Percentiles rank a stretch among this genome's conserved stretches.
phyloP scores from a whole-genome alignment of 495 filamentous ascomycete species.

The Glonium stellatum region DNA sequence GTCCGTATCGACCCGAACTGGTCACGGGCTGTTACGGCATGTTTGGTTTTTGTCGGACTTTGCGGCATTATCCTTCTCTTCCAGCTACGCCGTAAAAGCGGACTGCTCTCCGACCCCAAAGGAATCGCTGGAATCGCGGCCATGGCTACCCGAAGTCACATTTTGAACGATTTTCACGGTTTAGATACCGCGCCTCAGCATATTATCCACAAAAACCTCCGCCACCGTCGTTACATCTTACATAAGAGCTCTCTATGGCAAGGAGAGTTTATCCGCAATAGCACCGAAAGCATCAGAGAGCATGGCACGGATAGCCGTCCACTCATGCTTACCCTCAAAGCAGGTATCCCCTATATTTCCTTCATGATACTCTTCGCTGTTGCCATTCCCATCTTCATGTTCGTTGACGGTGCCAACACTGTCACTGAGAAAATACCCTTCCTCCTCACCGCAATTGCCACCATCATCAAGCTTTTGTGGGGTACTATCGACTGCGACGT shows the following conservation, averaged over 20 bases:
- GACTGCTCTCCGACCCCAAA: conserved; percentile 59
- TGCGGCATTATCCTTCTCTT: conserved; percentile 49
- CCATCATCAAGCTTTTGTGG: conserved; percentile 61
- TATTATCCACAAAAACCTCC: conserved; percentile 58
- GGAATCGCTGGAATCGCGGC: conserved; percentile 68
- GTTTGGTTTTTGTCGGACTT: conserved; percentile 47
- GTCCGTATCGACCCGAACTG: conserved; percentile 52
- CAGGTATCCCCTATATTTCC: conserved; percentile 54
- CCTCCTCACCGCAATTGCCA: conserved; percentile 55
- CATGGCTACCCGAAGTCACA: conserved; percentile 65
- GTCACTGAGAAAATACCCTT: conserved; percentile 57
- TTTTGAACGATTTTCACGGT: conserved; percentile 66
- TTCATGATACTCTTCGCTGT: conserved; percentile 44
- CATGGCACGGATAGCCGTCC: conserved; percentile 40
- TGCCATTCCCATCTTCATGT: conserved; percentile 52
- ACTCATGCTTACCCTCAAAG: conserved; percentile 55
- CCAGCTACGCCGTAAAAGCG: conserved; percentile 54
- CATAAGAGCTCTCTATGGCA: conserved; percentile 61
- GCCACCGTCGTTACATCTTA: conserved; percentile 57
- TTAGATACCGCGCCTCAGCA: conserved; percentile 59
- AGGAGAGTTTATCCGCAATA: conserved; percentile 41
- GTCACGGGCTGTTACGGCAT: conserved; percentile 51
- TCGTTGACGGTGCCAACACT: conserved; percentile 44
- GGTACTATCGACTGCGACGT: conserved; percentile 62
- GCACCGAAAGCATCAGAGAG: conserved; percentile 37